Evolutionary conservation across 2,329 filamentous ascomycete species (phyloP).

Genomic region (Nothomitra cinnamomea): DNA sequence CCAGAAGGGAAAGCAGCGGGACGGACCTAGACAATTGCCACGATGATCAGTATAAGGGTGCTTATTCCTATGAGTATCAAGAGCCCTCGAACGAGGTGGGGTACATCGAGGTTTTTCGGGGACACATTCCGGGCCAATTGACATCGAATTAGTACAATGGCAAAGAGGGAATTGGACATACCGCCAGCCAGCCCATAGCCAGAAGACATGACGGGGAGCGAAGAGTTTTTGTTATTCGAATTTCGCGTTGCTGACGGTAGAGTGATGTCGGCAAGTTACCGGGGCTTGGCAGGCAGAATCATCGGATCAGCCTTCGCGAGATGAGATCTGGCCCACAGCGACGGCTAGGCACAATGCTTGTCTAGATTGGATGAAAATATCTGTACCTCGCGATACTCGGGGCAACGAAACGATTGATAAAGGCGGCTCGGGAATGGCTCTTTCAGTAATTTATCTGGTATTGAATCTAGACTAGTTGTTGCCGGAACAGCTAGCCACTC

Average conservation of each 20-base stretch:
- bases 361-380: too few relatives aligned
- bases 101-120: not conserved
- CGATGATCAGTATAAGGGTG: conserved; percentile 6
- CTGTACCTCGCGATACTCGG: too few relatives aligned
- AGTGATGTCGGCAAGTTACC: not conserved
- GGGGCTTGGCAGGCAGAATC: not conserved
- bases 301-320: not conserved
- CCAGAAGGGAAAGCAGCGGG: conserved; percentile 97
- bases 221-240: not conserved
- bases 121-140: not conserved
- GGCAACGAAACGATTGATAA: too few relatives aligned
- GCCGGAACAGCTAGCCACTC: too few relatives aligned
- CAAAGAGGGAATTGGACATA: conserved; percentile 27
- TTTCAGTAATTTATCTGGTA: too few relatives aligned
- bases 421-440: too few relatives aligned
- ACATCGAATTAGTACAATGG: not conserved
- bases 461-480: too few relatives aligned
- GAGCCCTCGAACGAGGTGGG: not conserved
- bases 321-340: not conserved
- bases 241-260: not conserved
- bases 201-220: conserved; percentile 46
- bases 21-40: conserved; percentile 33
- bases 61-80: not conserved
- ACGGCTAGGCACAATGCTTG: too few relatives aligned
- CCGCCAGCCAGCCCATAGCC: conserved; percentile 70